Evolutionary conservation across 2,329 filamentous ascomycete genomes (phyloP), one percentile per base, ranked within the genome.

Genomic region (Rhynchosporium secalis): DNA sequence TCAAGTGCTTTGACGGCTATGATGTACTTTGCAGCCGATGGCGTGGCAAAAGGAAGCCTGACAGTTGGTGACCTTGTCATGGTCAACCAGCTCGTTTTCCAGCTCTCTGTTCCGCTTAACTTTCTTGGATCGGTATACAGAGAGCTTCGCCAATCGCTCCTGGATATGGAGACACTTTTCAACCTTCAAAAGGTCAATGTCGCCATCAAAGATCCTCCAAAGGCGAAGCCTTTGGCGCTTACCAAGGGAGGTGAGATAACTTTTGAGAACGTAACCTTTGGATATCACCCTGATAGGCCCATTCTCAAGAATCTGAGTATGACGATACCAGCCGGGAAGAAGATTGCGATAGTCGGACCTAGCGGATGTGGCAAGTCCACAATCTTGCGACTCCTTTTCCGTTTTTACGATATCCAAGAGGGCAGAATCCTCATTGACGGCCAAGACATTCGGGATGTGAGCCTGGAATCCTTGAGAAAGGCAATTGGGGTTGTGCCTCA

Each of bases 141-240:
- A 70, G 95, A 99, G 78, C 83, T 99, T 59, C 85, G 95, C 61
- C 95, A 99, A 78, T 96, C 92, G 28, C 81, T 99, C 49, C 81
- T 99, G 40, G 96, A 99, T 75, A 99, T 99, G 95, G 95, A 98
- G 77, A 98, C 95, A 0, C 83, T 99, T 5, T 99, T 99, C 81
- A 96, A 91, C 75, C 82, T 99, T 38, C 95, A 99, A 76, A 98
- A 96, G 75, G 94, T 98, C 73, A 96, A 98, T 69, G 88, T 97
- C 12, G 86, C 84, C 43, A 90, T 99, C 73, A 87, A 86, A 70
- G 93, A 99, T 70, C 82, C 84, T 59, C 84, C 88, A 1, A 80
- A 90, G 70, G 92, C 94, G 0, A 86, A 88, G 72, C 82, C 89
- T 0, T 81, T 99, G 1, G 77, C 83, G 8, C 81, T 99, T 13